These are phyloP conservation scores for Skeletonema costatum DNA, from an alignment of 108 stramenopile species.

Conservation along the genomic window DNA sequence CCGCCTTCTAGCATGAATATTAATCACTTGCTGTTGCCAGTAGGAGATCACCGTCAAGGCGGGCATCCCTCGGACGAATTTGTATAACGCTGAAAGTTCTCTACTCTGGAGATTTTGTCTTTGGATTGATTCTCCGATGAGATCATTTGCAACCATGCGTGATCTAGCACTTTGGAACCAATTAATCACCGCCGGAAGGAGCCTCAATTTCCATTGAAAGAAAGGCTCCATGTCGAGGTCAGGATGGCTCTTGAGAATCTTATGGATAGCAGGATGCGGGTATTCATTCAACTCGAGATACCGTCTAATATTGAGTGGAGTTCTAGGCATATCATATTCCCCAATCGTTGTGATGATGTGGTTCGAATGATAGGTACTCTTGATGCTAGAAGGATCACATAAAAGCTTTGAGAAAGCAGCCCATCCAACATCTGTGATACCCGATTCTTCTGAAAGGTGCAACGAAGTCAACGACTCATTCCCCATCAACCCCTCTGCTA, in stretches of 20 bases:
- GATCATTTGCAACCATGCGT: background rate
- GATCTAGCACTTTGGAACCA: background rate
- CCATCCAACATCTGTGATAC: background rate
- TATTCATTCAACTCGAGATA: background rate
- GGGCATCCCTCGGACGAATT: background rate
- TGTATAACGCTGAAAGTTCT: background rate
- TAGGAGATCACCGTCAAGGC: too few relatives aligned
- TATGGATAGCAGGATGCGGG: background rate
- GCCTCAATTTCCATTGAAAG: slow-evolving; percentile 1
- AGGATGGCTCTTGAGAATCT: slow-evolving; percentile 2
- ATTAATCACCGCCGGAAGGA: background rate
- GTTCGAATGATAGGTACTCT: background rate
- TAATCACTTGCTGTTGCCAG: too few relatives aligned
- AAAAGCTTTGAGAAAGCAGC: background rate
- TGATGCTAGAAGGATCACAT: slow-evolving; percentile 4
- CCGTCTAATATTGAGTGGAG: background rate
- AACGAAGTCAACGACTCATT: background rate
- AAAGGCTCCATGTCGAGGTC: slow-evolving; percentile 1
- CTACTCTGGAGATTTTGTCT: background rate
- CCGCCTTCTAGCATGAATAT: too few relatives aligned
- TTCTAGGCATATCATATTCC: too few relatives aligned
- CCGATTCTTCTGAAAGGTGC: background rate
- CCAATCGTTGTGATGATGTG: background rate
- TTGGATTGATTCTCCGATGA: background rate
- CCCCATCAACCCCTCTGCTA: background rate